These are phyloP conservation scores for Penicillium coprophilum DNA, from an alignment of 495 filamentous ascomycete species.

Conservation along the genomic window DNA sequence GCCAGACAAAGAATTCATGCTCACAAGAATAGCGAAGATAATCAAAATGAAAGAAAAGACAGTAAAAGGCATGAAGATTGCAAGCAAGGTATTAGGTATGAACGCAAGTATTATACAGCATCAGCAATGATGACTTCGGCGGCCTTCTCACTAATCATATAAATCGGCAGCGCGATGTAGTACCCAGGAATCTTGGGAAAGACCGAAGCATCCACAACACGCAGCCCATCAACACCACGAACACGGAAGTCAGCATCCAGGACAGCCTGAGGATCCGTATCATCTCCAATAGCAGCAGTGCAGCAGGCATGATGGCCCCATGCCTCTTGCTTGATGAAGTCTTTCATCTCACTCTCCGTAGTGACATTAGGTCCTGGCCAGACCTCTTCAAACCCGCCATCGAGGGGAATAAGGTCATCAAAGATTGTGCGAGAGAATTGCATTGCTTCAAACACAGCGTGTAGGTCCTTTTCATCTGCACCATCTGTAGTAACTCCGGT, in stretches of 20 bases:
- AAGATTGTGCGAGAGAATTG: constrained; percentile 44
- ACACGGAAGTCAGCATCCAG: constrained; percentile 59
- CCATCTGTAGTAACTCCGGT: constrained; percentile 32
- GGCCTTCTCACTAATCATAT: constrained; percentile 65
- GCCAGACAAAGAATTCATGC: background rate
- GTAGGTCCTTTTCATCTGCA: constrained; percentile 45
- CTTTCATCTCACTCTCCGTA: constrained; percentile 40
- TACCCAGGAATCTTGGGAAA: constrained; percentile 59
- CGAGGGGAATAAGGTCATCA: constrained; percentile 27
- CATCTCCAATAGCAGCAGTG: constrained; percentile 56
- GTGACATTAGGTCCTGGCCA: constrained; percentile 46
- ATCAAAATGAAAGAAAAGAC: background rate
- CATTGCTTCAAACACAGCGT: constrained; percentile 50
- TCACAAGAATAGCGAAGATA: background rate
- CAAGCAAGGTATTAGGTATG: background rate
- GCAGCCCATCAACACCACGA: constrained; percentile 52
- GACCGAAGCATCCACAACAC: constrained; percentile 62
- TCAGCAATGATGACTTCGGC: constrained; percentile 56
- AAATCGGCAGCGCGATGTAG: constrained; percentile 60
- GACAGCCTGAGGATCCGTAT: constrained; percentile 56
- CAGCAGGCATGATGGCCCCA: constrained; percentile 64
- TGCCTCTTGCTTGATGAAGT: constrained; percentile 50
- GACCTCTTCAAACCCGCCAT: constrained; percentile 46
- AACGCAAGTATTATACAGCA: constrained; percentile 12
- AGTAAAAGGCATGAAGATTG: too few relatives aligned